These are phyloP conservation scores for Capsicum chinense DNA, from an alignment of 257 asterid genomes.

Conservation along the genomic window DNA sequence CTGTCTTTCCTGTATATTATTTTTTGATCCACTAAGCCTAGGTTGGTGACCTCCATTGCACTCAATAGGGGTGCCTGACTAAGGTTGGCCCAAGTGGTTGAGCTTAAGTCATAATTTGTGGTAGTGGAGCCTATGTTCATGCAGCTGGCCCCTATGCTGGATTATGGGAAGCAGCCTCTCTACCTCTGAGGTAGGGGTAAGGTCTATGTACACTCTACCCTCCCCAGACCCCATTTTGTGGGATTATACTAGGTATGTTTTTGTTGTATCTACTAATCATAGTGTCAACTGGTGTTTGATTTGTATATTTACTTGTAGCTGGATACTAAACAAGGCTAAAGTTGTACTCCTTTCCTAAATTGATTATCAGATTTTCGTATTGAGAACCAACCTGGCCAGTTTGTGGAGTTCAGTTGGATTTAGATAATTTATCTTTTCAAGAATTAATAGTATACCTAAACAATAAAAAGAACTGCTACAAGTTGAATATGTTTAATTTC, in stretches of 20 bases:
- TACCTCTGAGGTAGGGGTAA: no score
- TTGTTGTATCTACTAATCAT: neutral
- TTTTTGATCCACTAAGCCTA: neutral
- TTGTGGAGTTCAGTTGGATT: conserved; percentile 10
- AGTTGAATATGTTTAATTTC: neutral
- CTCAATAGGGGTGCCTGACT: no score
- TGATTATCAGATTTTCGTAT: neutral
- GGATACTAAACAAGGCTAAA: neutral
- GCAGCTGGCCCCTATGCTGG: no score
- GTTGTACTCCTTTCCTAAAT: neutral
- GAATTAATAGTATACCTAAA: neutral
- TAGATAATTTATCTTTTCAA: neutral
- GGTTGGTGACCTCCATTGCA: neutral
- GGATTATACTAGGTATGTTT: no score
- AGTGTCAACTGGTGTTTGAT: neutral
- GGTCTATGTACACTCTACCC: no score
- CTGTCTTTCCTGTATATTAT: neutral
- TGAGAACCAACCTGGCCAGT: conserved; percentile 14
- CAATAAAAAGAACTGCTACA: neutral
- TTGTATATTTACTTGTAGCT: neutral
- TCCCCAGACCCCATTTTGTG: no score
- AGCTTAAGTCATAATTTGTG: no score
- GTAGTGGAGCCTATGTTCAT: no score
- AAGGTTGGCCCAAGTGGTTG: no score
- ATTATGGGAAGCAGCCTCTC: no score